Evolutionary conservation across 176 grass and related monocot species (phyloP).

Genomic region (Oryza glaberrima): DNA sequence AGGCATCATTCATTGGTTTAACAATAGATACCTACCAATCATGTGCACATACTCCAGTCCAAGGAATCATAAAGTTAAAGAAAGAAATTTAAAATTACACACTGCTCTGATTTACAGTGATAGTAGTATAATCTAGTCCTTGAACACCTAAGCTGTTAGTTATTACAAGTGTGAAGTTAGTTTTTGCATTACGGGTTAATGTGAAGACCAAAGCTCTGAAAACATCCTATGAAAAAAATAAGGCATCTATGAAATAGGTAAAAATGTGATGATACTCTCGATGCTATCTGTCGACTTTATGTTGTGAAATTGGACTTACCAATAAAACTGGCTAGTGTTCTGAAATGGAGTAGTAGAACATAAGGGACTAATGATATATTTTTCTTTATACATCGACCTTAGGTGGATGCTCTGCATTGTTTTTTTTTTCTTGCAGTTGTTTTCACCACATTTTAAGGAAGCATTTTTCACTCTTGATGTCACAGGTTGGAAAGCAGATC

Average conservation of each 20-base stretch:
- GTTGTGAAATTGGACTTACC: background rate
- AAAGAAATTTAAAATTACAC: background rate
- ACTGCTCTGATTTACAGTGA: background rate
- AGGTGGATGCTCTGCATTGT: constrained; percentile 1
- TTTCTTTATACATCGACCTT: background rate
- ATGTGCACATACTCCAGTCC: background rate
- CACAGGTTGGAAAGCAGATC: constrained; percentile 66
- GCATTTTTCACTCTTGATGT: constrained; percentile 4
- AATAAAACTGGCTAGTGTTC: background rate
- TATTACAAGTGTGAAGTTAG: background rate
- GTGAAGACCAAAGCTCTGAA: background rate
- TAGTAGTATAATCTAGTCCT: background rate
- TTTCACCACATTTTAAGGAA: background rate
- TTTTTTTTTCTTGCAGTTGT: background rate
- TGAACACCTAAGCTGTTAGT: background rate
- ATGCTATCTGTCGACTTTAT: background rate
- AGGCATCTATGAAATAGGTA: background rate
- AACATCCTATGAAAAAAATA: background rate
- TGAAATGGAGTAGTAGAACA: background rate
- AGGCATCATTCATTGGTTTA: background rate
- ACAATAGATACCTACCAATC: background rate
- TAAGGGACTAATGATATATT: background rate
- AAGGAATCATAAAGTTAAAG: background rate
- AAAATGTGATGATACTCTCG: background rate
- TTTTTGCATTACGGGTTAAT: background rate